Conservation (phyloP, 2,329 filamentous ascomycete species). For the Aureobasidium sp. region DNA sequence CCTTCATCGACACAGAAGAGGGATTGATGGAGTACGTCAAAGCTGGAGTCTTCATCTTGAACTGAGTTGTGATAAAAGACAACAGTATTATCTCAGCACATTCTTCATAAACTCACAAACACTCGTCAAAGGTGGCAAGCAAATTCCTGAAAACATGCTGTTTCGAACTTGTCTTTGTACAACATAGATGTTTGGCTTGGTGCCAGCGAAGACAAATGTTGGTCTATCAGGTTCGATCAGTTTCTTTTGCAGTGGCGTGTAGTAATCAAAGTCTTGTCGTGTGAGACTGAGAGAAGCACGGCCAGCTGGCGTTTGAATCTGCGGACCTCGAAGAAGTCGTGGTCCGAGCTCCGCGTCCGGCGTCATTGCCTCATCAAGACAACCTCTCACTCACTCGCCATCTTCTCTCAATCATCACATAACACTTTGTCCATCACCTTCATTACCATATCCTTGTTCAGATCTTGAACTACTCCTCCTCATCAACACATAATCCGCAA, state of each 20-base stretch:
- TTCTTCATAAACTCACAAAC: neutral
- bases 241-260: slow-evolving; percentile 1
- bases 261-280: neutral
- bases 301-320: neutral
- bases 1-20: neutral
- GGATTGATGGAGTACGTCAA: neutral
- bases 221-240: neutral
- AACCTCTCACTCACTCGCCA: slow-evolving; percentile 6
- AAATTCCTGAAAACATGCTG: neutral
- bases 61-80: neutral
- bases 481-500: neutral
- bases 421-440: slow-evolving; percentile 7
- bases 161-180: neutral
- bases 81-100: neutral
- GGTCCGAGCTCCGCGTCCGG: neutral
- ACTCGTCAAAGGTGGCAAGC: neutral
- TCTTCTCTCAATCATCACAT: slow-evolving; percentile 1
- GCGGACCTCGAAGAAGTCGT: neutral
- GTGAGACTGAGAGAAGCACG: neutral
- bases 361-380: slow-evolving; percentile 6
- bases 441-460: neutral
- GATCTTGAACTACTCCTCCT: slow-evolving; percentile 1
- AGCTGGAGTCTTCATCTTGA: too few species aligned
- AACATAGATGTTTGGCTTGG: neutral
- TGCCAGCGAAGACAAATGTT: neutral